Conservation (phyloP, 345 rosid species). For the Brassica rapa region DNA sequence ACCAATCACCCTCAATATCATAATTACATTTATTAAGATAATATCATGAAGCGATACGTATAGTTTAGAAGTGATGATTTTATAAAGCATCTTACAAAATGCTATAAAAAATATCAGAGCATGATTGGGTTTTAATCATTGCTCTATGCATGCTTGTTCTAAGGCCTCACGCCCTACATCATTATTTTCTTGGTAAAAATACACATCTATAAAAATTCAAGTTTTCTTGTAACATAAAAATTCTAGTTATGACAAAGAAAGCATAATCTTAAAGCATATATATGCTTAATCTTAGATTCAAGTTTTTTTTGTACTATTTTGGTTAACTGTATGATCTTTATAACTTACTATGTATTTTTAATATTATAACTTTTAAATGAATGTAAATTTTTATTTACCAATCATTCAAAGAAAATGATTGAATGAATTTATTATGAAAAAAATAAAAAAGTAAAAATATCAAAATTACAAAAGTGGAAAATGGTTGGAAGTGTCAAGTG, state of each 20-base stretch:
- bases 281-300: neutral
- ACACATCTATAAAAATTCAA: too few species aligned
- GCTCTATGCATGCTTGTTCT: constrained; percentile 40
- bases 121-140: constrained; percentile 39
- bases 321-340: neutral
- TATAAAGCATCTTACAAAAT: constrained; percentile 8
- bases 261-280: too few species aligned
- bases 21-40: neutral
- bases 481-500: constrained; percentile 20
- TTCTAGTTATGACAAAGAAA: neutral
- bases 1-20: neutral
- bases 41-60: neutral
- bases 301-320: neutral
- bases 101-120: constrained; percentile 19
- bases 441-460: neutral
- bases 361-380: neutral
- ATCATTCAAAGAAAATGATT: neutral
- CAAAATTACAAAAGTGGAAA: neutral
- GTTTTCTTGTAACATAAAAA: too few species aligned
- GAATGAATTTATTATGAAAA: neutral
- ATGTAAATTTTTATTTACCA: neutral
- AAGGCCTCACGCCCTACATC: constrained; percentile 38
- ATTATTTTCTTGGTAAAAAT: constrained; percentile 25
- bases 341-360: neutral
- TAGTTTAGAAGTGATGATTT: constrained; percentile 24